Conservation (phyloP, 2,329 filamentous ascomycete species). For the Bertia moriformis region DNA sequence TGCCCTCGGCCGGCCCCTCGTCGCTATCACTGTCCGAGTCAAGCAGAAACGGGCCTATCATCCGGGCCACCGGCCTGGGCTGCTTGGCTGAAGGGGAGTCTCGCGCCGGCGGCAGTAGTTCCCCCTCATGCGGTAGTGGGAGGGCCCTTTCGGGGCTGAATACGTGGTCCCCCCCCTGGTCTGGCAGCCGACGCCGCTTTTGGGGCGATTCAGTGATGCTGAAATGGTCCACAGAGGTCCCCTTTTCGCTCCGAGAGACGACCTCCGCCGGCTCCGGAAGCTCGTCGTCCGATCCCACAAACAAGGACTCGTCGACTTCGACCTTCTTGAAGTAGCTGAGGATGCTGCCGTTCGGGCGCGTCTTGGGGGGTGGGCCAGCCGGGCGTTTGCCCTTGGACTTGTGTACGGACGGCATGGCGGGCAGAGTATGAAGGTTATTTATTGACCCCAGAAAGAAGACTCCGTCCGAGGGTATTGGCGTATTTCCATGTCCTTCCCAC, state of each 20-base stretch:
- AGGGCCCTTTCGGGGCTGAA: too few relatives aligned
- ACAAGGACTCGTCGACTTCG: constrained; percentile 43
- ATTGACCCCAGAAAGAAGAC: too few relatives aligned
- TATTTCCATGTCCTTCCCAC: too few relatives aligned
- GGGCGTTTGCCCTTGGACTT: too few relatives aligned
- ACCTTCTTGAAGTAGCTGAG: constrained; percentile 64
- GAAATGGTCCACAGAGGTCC: constrained; percentile 5
- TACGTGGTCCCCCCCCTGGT: constrained; percentile 1
- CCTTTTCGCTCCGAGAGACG: constrained; percentile 10
- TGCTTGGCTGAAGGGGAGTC: too few relatives aligned
- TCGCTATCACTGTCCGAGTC: constrained; percentile 48
- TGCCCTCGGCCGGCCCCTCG: constrained; percentile 9
- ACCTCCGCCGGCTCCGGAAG: constrained; percentile 13
- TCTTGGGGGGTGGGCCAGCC: too few relatives aligned
- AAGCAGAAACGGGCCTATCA: constrained; percentile 51
- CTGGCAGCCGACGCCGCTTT: constrained; percentile 2
- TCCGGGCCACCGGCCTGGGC: constrained; percentile 9
- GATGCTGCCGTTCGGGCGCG: constrained; percentile 45
- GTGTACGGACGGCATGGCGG: too few relatives aligned
- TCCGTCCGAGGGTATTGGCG: too few relatives aligned
- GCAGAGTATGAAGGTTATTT: too few relatives aligned
- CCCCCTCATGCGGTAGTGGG: too few relatives aligned
- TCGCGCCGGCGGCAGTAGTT: too few relatives aligned
- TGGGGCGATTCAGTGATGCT: constrained; percentile 8
- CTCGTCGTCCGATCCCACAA: too few relatives aligned